Conservation (phyloP, 2,329 filamentous ascomycete species). For the Aspergillus persii region DNA sequence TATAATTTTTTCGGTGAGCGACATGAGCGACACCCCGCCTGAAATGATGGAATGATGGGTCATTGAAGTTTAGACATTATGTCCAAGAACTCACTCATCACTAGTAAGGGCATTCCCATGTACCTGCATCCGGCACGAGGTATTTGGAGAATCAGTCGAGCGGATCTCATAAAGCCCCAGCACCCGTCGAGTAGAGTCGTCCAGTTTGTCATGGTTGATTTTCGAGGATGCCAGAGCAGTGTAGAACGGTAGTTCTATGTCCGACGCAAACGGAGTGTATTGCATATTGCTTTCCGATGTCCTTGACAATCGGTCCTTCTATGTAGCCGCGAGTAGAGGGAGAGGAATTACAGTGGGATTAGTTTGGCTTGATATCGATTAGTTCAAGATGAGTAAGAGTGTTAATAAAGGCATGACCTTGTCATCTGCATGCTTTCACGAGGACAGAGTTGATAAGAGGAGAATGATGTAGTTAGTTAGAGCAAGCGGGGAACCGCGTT, state of each 20-base stretch:
- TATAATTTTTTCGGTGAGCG: background rate
- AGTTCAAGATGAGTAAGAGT: background rate
- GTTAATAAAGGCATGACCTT: background rate
- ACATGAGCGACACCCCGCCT: background rate
- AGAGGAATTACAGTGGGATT: too few relatives aligned
- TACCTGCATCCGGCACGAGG: slow-evolving; percentile 86
- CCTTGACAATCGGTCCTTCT: background rate
- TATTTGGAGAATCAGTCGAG: slow-evolving; percentile 65
- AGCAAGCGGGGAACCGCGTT: background rate
- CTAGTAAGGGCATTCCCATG: slow-evolving; percentile 81
- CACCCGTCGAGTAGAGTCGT: slow-evolving; percentile 84
- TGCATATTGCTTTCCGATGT: slow-evolving; percentile 46
- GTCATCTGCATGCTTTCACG: background rate
- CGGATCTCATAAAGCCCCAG: slow-evolving; percentile 87
- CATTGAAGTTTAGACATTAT: background rate
- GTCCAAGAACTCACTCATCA: slow-evolving; percentile 66
- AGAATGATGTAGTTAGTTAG: too few relatives aligned
- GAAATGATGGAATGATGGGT: background rate
- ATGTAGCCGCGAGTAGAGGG: background rate
- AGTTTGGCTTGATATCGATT: background rate
- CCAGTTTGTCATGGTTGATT: slow-evolving; percentile 94
- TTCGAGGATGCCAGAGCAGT: slow-evolving; percentile 87
- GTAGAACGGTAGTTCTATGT: slow-evolving; percentile 95
- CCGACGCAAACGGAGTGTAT: slow-evolving; percentile 88
- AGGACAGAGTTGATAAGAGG: background rate